A percentile compares a stretch with the other conserved stretches of the same genome.
These are phyloP conservation scores for Trichoderma koningiopsis DNA, from an alignment of 2,329 filamentous ascomycete species.

Conservation along the genomic window DNA sequence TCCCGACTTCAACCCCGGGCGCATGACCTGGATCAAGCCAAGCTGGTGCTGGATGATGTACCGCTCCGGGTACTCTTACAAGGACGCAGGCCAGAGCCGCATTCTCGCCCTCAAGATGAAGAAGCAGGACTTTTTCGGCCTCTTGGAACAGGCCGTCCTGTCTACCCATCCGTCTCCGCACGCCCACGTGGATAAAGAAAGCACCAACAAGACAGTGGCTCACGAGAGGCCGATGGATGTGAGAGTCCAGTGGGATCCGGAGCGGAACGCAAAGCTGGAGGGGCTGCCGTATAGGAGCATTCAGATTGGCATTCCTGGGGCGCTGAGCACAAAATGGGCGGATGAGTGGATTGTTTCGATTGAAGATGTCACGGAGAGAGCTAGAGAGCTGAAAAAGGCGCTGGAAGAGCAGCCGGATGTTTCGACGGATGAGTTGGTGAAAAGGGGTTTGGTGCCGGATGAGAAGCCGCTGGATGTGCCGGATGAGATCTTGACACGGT, in stretches of 20 bases:
- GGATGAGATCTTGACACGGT: constrained; percentile 37
- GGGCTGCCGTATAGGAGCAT: constrained; percentile 57
- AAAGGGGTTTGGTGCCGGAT: constrained; percentile 44
- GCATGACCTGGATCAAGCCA: constrained; percentile 69
- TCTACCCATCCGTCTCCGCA: constrained; percentile 32
- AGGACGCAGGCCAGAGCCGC: constrained; percentile 55
- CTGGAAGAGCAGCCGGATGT: constrained; percentile 46
- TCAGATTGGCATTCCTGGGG: constrained; percentile 60
- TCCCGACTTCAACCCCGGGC: constrained; percentile 51
- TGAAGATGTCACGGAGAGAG: constrained; percentile 59
- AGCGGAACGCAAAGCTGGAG: constrained; percentile 50
- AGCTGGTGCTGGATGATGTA: constrained; percentile 68
- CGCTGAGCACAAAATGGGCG: constrained; percentile 49
- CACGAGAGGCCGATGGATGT: constrained; percentile 44
- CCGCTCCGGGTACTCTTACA: constrained; percentile 61
- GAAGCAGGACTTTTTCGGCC: constrained; percentile 50
- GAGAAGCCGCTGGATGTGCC: constrained; percentile 49
- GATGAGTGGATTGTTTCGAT: constrained; percentile 56
- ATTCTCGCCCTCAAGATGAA: constrained; percentile 61
- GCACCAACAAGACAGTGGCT: constrained; percentile 11
- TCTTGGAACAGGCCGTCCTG: constrained; percentile 46
- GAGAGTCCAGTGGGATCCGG: constrained; percentile 67
- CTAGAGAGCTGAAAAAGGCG: constrained; percentile 49
- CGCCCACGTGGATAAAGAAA: neutral
- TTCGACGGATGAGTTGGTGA: constrained; percentile 40